Evolutionary conservation across 768 basidiomycete genomes (phyloP), one percentile per base, ranked within the genome.

Genomic region (Nidularia sp.): DNA sequence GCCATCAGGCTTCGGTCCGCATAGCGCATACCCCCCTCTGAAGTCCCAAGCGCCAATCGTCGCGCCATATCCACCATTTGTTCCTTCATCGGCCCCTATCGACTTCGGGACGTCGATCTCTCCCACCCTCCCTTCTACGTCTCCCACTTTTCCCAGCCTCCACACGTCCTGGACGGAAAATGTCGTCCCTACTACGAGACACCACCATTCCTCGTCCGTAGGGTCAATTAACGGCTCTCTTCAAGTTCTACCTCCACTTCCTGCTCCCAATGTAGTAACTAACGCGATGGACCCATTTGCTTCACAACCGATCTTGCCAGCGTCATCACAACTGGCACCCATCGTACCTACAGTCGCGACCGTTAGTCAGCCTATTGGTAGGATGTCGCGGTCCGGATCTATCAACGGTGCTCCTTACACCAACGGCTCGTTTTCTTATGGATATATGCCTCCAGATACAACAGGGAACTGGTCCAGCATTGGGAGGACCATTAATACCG

Each of bases 331-430:
- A 8, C 49, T 33, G 47, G 34, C 18, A 36, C 41, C 48, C 22
- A 45, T 35, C 41, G 32, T 42, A 43, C 22, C 29, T 39, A 42
- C 53, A 9, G 34, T 31, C 25, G 57, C 65, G 6, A 52, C 64
- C 1, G 66, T 73, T 31, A 66, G 67, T 50, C 65, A 68, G 15
- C 65, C 73, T 18, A 70, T 81, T 49, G 81, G 82, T 33, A 70
- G 81, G 53, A 76, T 83, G 70, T 79, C 79, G 41, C 75, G 81
- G 44, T 83, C 82, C 25, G 77, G 80, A 48, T 84, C 82, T 22
- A 72, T 83, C 52, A 78, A 71, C 45, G 77, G 73, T 33, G 60
- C 62, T 25, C 62, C 71, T 53, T 78, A 69, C 53, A 66, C 66
- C 29, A 72, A 67, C 54, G 25, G 25, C 25, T 55, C 70, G 3